A percentile compares a stretch with the other conserved stretches of the same genome.
These are phyloP conservation scores for Solidago caesia DNA, from an alignment of 129 eudicot species.

Conservation along the genomic window DNA sequence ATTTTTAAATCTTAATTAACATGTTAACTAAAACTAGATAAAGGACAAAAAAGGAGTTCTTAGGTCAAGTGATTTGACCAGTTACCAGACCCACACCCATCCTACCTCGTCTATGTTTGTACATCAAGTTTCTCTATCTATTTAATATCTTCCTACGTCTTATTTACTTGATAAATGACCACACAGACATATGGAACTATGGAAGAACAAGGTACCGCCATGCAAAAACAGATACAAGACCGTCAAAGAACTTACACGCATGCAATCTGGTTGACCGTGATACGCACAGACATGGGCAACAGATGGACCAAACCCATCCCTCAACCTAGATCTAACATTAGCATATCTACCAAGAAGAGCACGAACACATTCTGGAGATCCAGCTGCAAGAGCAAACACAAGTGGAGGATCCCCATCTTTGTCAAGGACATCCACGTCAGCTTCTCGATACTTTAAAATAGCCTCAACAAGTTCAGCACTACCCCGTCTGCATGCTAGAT, in stretches of 20 bases:
- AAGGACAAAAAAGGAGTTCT: not conserved
- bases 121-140: not conserved
- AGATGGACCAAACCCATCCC: slow-evolving; percentile 97
- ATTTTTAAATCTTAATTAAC: not conserved
- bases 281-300: slow-evolving; percentile 99
- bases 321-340: slow-evolving; percentile 80
- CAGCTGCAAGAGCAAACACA: slow-evolving; percentile 97
- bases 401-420: slow-evolving; percentile 99
- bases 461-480: slow-evolving; percentile 83
- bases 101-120: not conserved
- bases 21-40: not conserved
- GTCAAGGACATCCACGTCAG: slow-evolving; percentile 89
- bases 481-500: slow-evolving; percentile 97
- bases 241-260: slow-evolving; percentile 68
- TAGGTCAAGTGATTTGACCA: not conserved
- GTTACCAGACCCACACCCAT: not conserved
- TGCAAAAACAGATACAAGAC: not conserved
- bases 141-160: not conserved
- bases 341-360: slow-evolving; percentile 83
- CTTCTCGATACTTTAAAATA: slow-evolving; percentile 69
- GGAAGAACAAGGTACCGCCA: not conserved
- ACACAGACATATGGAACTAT: not conserved
- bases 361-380: slow-evolving; percentile 97
- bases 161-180: not conserved
- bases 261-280: slow-evolving; percentile 99